Base-by-base conservation (phyloP, 768 basidiomycete species). In the Lanmaoa rubissima region DNA sequence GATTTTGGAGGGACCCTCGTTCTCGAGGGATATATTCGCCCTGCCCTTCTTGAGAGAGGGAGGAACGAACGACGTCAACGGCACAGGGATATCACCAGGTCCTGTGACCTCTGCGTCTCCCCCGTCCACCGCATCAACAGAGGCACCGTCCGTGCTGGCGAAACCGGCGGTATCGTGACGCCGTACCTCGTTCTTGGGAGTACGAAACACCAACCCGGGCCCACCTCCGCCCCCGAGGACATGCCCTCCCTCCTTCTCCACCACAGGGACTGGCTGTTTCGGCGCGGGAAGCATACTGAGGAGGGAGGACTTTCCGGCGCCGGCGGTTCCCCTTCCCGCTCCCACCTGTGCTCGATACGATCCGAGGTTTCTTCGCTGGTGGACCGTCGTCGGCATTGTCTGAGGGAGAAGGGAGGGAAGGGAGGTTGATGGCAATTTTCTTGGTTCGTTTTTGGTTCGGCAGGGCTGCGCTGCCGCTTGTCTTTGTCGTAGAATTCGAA, bases 221-320 rank as follows among this genome's bases (percentile, higher is more conserved):
- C 84, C 82, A 21, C 75, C 71, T 2, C 87, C 86, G 16, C 80
- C 82, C 3, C 90, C 90, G 5, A 92, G 77, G 14, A 88, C 79
- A 32, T 85, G 78, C 59, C 82, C 79, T 6, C 78, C 70, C 31
- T 70, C 63, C 52, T 70, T 72, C 58, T 59, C 50, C 26, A 69
- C 65, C n/a, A 77, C 67, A 11, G 82, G 77, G 7, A 24, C 72
- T 65, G 53, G 76, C 74, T 67, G 80, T 71, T 86, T 90, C 6
- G 90, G 90, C 0, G 84, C 81, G 35, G 90, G 90, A 12, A 92
- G 77, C 85, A 91, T 90, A 10, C 80, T 79, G 34, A 92, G 64
- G 47, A 92, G 67, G 3, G 83, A 81, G 0, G 90, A 92, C 13
- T 68, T 67, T 11, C 88, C 88, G 28, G 82, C 82, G 7, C 48